Base-by-base conservation (phyloP, 2,329 filamentous ascomycete species). In the Pseudogymnoascus sp. region DNA sequence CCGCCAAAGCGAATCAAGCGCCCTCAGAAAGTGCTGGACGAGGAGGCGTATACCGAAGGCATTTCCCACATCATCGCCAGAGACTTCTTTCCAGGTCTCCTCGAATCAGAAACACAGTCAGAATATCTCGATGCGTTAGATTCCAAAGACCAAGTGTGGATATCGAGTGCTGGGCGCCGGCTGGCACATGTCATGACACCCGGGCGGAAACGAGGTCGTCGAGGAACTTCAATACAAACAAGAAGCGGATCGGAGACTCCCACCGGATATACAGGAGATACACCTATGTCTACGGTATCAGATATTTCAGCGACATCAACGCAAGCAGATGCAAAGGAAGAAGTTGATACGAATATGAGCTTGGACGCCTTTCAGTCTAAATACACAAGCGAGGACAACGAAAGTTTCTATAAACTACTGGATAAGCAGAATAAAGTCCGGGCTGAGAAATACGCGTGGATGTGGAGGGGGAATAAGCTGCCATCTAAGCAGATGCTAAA, bases 381-480 rank as follows among this genome's bases (percentile, higher is more conserved):
- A 66, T 97, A 96, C 74, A 99, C 92, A 1, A 96, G 90, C 69
- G 94, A 99, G 73, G 94, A 99, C 71, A 97, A 97, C 70, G 94
- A 96, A 71, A 95, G 89, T 67, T 97, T 99, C 76, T 95, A 96
- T 73, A 88, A 86, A 67, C 79, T 99, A 1, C 77, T 97, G 26
- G 94, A 99, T 74, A 89, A 86, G 68, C 90, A 96, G 69, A 99
- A 96, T 69, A 80, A 85, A 63, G 92, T 91, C 71, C 83, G 81
- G 57, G 86, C 88, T 0, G 86, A 92, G 68, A 95, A 92, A 67
- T 89, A 96, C 69, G 84, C 85, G 1, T 96, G 92, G 88, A 77
- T 97, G 48, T 95, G 91, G 84, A 81, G 84, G 8, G 89, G 85
- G 26, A 96, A 92, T 74, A 92, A 92, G 71, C 82, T 96, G 72